A percentile compares a stretch with the other conserved stretches of the same genome.
Conservation (phyloP, 1,284 basidiomycete genomes). For the Microbotryum lychnidis-dioicae region DNA sequence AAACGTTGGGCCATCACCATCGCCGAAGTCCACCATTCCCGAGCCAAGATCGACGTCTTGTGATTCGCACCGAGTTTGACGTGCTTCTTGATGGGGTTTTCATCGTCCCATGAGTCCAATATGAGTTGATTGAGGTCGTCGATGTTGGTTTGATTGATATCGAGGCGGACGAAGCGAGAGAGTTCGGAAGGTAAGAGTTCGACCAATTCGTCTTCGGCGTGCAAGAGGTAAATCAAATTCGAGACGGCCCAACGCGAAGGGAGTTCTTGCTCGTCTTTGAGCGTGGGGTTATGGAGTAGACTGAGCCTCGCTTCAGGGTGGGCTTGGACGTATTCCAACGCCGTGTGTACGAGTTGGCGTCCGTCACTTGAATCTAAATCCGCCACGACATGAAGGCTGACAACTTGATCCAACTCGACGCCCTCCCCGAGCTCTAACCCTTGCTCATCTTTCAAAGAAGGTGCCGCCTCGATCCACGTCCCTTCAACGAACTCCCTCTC, state of each 20-base stretch:
- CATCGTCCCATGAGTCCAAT: not conserved
- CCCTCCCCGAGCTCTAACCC: constrained; percentile 41
- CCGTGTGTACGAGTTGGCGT: constrained; percentile 51
- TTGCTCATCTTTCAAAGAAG: constrained; percentile 4
- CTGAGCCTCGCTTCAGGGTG: constrained; percentile 9
- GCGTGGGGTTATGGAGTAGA: constrained; percentile 21
- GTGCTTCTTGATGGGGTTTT: constrained; percentile 11
- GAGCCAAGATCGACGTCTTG: not conserved
- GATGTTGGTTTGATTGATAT: not conserved
- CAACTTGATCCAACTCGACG: constrained; percentile 27
- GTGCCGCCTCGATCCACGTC: constrained; percentile 32
- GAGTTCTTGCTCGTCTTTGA: not conserved
- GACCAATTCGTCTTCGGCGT: not conserved
- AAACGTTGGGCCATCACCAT: constrained; percentile 39
- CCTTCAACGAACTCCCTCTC: constrained; percentile 42
- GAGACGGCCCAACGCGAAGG: constrained; percentile 10
- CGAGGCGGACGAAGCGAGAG: constrained; percentile 13
- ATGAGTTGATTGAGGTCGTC: not conserved
- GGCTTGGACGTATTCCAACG: constrained; percentile 44
- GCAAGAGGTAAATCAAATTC: constrained; percentile 7
- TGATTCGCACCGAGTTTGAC: not conserved
- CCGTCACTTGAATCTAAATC: constrained; percentile 66
- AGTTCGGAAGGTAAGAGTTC: constrained; percentile 16
- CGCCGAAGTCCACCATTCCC: constrained; percentile 12
- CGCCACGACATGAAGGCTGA: constrained; percentile 61